Conservation (phyloP, 83 land plant species). For the Diphasiastrum complanatum region DNA sequence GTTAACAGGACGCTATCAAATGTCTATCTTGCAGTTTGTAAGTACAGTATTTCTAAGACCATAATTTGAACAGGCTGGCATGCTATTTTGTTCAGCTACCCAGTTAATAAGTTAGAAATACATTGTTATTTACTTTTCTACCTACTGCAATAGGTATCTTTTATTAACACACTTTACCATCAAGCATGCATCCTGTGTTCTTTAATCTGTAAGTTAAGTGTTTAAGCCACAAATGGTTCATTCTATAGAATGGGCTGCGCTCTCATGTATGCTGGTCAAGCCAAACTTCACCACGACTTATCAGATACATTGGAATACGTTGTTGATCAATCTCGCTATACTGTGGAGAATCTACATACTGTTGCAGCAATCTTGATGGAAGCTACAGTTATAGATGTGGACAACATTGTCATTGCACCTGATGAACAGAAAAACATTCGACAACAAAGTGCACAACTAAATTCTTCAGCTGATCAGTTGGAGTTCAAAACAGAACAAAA, state of each 20-base stretch:
- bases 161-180: too few relatives aligned
- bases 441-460: conserved; percentile 5
- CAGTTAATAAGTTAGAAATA: too few relatives aligned
- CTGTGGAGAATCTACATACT: conserved; percentile 58
- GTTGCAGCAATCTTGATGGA: conserved; percentile 54
- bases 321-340: conserved; percentile 57
- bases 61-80: too few relatives aligned
- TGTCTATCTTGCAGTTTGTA: too few relatives aligned
- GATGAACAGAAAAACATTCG: conserved; percentile 2
- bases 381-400: conserved; percentile 58
- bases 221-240: too few relatives aligned
- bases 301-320: conserved; percentile 57
- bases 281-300: conserved; percentile 51
- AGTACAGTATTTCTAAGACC: too few relatives aligned
- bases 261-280: conserved; percentile 63
- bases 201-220: too few relatives aligned
- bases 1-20: too few relatives aligned
- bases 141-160: too few relatives aligned
- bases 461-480: conserved; percentile 3
- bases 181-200: too few relatives aligned
- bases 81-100: too few relatives aligned
- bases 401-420: conserved; percentile 40
- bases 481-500: conserved; percentile 17
- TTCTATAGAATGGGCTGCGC: conserved; percentile 63
- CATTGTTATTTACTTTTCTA: too few relatives aligned